Percentiles rank a stretch among this genome's conserved stretches.
phyloP scores from a whole-genome alignment of 306 rosid species.

The Rosa chinensis region DNA sequence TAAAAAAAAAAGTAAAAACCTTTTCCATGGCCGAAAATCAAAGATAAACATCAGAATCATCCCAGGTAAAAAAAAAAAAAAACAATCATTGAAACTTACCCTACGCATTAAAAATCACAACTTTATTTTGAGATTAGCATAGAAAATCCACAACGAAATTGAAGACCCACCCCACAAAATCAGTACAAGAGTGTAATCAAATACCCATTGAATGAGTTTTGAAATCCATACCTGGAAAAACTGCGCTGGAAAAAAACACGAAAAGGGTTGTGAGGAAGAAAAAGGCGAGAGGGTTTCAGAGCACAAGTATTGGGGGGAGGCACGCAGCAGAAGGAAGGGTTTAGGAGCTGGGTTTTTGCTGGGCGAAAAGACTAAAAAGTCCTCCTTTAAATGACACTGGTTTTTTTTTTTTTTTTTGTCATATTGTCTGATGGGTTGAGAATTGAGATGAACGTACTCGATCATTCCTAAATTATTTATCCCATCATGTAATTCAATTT shows the following conservation, averaged over 20 bases:
- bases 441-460: no score
- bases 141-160: background rate
- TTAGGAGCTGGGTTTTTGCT: background rate
- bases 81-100: background rate
- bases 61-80: background rate
- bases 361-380: background rate
- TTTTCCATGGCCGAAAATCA: background rate
- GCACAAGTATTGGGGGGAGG: background rate
- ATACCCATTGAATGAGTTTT: background rate
- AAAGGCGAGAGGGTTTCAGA: background rate
- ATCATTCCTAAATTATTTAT: no score
- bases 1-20: background rate
- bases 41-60: background rate
- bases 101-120: background rate
- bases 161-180: background rate
- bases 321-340: background rate
- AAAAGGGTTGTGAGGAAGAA: background rate
- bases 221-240: background rate
- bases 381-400: background rate
- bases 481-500: no score
- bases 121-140: background rate
- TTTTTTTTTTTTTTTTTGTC: no score
- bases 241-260: background rate
- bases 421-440: no score
- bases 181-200: background rate